These are phyloP conservation scores for Calonectria hawksworthii DNA, from an alignment of 2,329 filamentous ascomycete genomes.

Conservation along the genomic window DNA sequence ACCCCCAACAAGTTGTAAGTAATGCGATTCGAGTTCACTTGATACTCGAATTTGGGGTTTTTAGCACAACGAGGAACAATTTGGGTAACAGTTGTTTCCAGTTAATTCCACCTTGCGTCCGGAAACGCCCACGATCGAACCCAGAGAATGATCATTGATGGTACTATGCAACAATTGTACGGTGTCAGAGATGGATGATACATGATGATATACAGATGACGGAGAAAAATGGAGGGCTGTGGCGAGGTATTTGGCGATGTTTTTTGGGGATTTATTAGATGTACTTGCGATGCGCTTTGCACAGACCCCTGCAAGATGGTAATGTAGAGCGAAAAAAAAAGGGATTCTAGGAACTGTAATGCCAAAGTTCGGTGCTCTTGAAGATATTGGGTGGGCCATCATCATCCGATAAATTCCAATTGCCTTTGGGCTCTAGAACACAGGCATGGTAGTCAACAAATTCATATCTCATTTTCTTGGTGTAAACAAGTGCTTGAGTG, in stretches of 20 bases:
- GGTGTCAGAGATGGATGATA: conserved; percentile 36
- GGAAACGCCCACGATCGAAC: conserved; percentile 37
- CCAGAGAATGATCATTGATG: conserved; percentile 40
- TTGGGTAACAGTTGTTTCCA: conserved; percentile 37
- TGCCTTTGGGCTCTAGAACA: not conserved
- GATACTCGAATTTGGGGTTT: conserved; percentile 27
- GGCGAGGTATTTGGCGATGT: conserved; percentile 40
- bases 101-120: conserved; percentile 40
- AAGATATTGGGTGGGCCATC: not conserved
- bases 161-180: conserved; percentile 24
- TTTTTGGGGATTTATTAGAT: conserved; percentile 41
- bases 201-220: conserved; percentile 34
- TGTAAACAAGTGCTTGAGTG: not conserved
- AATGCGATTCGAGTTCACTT: conserved; percentile 31
- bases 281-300: conserved; percentile 32
- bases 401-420: not conserved
- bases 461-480: not conserved
- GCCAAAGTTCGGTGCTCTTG: not conserved
- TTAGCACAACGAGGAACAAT: conserved; percentile 15
- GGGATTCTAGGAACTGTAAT: conserved; percentile 27
- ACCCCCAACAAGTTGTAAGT: conserved; percentile 85
- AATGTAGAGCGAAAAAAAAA: conserved; percentile 37
- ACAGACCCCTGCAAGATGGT: conserved; percentile 34
- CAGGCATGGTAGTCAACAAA: not conserved
- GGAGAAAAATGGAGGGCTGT: conserved; percentile 34